Percentiles rank a stretch among this genome's conserved stretches.
phyloP scores from a whole-genome alignment of 768 basidiomycete genomes.

The Lactarius akahatsu region DNA sequence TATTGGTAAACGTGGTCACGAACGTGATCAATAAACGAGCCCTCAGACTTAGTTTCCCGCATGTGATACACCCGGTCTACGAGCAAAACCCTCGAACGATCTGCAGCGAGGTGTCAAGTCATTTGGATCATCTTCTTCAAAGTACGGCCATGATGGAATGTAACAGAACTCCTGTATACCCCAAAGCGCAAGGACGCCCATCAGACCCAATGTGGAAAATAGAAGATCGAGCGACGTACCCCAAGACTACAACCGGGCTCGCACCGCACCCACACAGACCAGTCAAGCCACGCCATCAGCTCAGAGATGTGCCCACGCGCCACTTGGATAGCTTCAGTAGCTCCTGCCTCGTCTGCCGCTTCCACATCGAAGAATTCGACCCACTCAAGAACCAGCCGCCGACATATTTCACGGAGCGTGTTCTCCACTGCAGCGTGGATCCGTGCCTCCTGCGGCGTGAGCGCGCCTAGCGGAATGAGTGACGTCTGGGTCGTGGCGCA shows the following conservation, averaged over 20 bases:
- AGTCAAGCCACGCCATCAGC: conserved; percentile 31
- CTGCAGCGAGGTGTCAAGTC: conserved; percentile 26
- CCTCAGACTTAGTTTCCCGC: neutral
- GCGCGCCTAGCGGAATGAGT: neutral
- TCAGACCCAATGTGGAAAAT: neutral
- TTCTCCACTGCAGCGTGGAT: conserved; percentile 27
- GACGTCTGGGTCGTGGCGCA: conserved; percentile 24
- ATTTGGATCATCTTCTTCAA: conserved; percentile 12
- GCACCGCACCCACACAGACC: conserved; percentile 30
- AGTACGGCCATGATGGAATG: conserved; percentile 30
- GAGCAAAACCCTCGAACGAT: neutral
- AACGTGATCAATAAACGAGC: neutral
- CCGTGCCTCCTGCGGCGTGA: conserved; percentile 27
- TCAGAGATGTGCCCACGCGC: conserved; percentile 15
- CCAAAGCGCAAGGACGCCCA: neutral
- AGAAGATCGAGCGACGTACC: conserved; percentile 15
- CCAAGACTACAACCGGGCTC: conserved; percentile 24
- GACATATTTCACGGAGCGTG: conserved; percentile 20
- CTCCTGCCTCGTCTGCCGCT: neutral
- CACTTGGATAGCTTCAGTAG: neutral
- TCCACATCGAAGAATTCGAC: conserved; percentile 29
- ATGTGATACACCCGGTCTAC: neutral
- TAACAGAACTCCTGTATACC: conserved; percentile 25
- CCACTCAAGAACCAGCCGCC: conserved; percentile 26
- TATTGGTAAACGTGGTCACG: neutral